Evolutionary conservation across 805 yeast species (phyloP).

Genomic region (Saturnispora saitoi): DNA sequence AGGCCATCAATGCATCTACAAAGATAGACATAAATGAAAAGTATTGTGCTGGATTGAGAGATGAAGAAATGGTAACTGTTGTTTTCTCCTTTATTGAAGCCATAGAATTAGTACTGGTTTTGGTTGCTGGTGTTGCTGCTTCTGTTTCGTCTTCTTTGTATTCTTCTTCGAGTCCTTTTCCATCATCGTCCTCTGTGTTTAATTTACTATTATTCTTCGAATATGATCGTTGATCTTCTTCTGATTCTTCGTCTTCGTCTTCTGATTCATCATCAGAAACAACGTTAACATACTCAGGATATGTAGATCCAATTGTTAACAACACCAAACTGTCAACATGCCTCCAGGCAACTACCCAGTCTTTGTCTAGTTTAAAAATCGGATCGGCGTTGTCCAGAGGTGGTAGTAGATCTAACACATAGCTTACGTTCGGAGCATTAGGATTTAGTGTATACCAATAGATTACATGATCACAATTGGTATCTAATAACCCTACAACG

Average conservation of each 20-base stretch:
- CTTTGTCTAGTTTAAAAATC: constrained; percentile 23
- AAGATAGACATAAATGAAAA: constrained; percentile 34
- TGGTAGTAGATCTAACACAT: constrained; percentile 20
- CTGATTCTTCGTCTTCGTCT: constrained; percentile 7
- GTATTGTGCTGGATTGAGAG: constrained; percentile 37
- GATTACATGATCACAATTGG: not conserved
- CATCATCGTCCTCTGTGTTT: too few relatives aligned
- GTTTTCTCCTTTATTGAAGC: not conserved
- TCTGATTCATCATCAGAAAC: constrained; percentile 26
- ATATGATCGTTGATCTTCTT: constrained; percentile 5
- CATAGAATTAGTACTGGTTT: too few relatives aligned
- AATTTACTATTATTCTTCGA: not conserved
- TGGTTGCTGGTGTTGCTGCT: too few relatives aligned
- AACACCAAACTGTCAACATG: constrained; percentile 17
- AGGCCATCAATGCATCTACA: constrained; percentile 32
- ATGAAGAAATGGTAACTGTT: constrained; percentile 8
- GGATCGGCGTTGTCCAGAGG: constrained; percentile 18
- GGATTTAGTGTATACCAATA: constrained; percentile 5
- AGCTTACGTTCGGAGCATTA: constrained; percentile 21
- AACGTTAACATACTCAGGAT: constrained; percentile 18
- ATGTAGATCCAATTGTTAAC: constrained; percentile 15
- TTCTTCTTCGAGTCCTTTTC: not conserved
- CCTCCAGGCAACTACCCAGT: constrained; percentile 26
- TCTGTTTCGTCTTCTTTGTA: not conserved
- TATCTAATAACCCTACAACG: not conserved